Evolutionary conservation across 306 rosid genomes (phyloP), one percentile per base, ranked within the genome.

Genomic region (Citrullus colocynthis): DNA sequence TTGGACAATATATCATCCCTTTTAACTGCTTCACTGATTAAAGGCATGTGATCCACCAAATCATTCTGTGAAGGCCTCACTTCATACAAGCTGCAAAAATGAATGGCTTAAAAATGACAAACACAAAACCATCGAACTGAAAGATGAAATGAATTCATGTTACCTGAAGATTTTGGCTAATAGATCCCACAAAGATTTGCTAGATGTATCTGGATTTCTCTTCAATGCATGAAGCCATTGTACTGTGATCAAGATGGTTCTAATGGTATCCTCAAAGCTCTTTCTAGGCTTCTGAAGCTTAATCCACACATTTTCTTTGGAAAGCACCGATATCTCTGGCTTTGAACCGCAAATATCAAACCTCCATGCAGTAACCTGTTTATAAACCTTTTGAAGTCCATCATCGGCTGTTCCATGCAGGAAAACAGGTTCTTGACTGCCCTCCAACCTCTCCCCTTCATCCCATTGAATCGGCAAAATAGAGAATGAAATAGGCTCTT

Each of bases 271-370:
- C 85, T 87, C 93, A 36, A 84, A 95, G 81, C 93, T 85, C 80
- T 89, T 92, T 82, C 96, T 85, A 4, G 99, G 93, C 89, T 87
- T 92, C 85, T 85, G 84, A 79, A 95, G 96, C 75, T 80, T 85
- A 64, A 90, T 78, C 99, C 99, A 95, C 15, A 20, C 62, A 20
- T 80, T 79, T 16, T 84, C 90, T 84, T 91, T 92, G 3, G 88
- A 80, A 18, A 95, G 87, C 77, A 95, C 92, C 9, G 86, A 86
- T 69, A 95, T 86, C 86, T 86, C 93, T 2, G 97, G 96, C 78
- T 66, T 85, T 49, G 58, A 78, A 59, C 76, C 64, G 14, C 88
- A 86, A 79, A 90, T 83, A 69, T 95, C 93, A 78, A 90, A 95
- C 71, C 82, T 89, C 99, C 99, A 95, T 0, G 93, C 93, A 45